Conservation (phyloP, 305 asterid species). For the Solanum aculeatissimum region DNA sequence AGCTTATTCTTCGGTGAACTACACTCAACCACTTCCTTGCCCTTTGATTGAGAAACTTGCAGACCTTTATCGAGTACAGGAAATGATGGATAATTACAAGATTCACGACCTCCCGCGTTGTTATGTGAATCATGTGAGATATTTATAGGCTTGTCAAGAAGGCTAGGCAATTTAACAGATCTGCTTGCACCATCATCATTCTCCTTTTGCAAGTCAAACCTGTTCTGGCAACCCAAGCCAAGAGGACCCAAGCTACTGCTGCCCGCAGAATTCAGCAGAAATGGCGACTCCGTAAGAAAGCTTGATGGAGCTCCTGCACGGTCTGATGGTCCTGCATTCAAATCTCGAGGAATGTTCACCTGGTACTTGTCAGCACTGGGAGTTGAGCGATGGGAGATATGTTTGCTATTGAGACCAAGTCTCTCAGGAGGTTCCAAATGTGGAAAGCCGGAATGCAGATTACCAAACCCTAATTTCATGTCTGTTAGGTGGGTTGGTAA, state of each 20-base stretch:
- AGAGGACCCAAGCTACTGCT: constrained; percentile 38
- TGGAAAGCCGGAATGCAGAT: constrained; percentile 34
- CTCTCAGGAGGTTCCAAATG: constrained; percentile 30
- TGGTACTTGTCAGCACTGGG: constrained; percentile 37
- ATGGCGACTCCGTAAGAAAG: constrained; percentile 29
- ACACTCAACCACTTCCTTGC: constrained; percentile 39
- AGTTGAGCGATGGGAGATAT: constrained; percentile 25
- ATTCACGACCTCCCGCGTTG: constrained; percentile 30
- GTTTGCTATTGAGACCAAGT: constrained; percentile 11
- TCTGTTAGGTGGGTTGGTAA: constrained; percentile 63
- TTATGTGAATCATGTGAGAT: constrained; percentile 7
- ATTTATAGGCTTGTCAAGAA: constrained; percentile 12
- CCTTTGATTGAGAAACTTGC: constrained; percentile 30
- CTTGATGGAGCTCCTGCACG: constrained; percentile 32
- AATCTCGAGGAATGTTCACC: constrained; percentile 41
- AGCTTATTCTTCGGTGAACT: constrained; percentile 41
- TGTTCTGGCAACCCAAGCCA: constrained; percentile 17
- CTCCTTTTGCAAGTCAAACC: constrained; percentile 25
- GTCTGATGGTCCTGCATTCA: constrained; percentile 29
- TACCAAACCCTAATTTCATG: constrained; percentile 78
- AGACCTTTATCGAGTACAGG: constrained; percentile 16
- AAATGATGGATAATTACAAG: constrained; percentile 12
- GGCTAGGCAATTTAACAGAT: constrained; percentile 32
- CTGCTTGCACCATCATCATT: constrained; percentile 29
- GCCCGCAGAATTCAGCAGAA: constrained; percentile 57